These are phyloP conservation scores for Paramyrothecium sp. DNA, from an alignment of 2,329 filamentous ascomycete genomes.

Conservation along the genomic window DNA sequence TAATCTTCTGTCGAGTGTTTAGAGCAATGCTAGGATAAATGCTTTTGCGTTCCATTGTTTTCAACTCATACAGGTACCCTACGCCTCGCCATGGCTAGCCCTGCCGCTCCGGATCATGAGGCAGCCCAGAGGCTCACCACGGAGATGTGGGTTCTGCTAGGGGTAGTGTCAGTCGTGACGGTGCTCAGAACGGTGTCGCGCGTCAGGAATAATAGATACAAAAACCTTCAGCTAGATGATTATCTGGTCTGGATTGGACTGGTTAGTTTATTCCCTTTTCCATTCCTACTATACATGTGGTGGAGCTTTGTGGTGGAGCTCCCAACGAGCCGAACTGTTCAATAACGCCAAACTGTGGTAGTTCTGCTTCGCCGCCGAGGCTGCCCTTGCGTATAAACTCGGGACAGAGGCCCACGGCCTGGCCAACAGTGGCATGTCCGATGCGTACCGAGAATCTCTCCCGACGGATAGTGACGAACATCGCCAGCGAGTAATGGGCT, in stretches of 20 bases:
- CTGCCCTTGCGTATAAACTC: slow-evolving; percentile 45
- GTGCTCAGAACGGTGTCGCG: not conserved
- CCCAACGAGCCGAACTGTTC: not conserved
- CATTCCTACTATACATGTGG: too few species aligned
- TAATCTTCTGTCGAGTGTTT: too few species aligned
- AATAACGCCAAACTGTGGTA: not conserved
- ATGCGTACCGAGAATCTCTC: slow-evolving; percentile 41
- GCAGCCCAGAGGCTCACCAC: not conserved
- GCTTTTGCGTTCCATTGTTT: not conserved
- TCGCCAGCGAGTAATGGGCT: slow-evolving; percentile 31
- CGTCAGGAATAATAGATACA: not conserved
- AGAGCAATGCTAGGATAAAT: not conserved
- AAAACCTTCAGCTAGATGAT: not conserved
- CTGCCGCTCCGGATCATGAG: not conserved
- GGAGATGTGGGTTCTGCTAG: not conserved
- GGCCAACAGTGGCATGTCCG: slow-evolving; percentile 53
- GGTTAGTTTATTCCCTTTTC: not conserved
- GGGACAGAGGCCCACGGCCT: slow-evolving; percentile 43
- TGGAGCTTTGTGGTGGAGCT: too few species aligned
- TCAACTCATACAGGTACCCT: not conserved
- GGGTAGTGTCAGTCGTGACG: not conserved
- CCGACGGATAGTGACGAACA: slow-evolving; percentile 41
- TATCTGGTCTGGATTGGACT: not conserved
- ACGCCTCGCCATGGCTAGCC: not conserved
- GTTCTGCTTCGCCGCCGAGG: slow-evolving; percentile 29